phyloP scores from a whole-genome alignment of 352 stramenopile genomes.

The Achlya hypogyna region DNA sequence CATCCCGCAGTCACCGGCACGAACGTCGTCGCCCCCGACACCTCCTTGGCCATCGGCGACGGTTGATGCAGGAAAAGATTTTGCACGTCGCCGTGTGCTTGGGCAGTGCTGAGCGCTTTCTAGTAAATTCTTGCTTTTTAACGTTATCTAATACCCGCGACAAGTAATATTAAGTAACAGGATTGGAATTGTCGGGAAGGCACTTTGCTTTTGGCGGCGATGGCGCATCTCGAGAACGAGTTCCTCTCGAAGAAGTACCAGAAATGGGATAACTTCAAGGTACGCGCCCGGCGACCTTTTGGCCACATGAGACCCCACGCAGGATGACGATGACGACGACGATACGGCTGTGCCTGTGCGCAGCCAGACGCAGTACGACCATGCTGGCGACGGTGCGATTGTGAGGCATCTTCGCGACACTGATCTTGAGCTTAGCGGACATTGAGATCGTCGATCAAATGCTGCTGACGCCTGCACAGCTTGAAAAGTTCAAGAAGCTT shows the following conservation, averaged over 20 bases:
- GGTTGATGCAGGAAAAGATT: neutral
- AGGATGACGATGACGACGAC: constrained; percentile 14
- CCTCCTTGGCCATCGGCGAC: neutral
- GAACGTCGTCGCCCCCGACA: neutral
- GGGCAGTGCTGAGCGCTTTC: too few relatives aligned
- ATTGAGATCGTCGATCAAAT: constrained; percentile 72
- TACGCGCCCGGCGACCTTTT: constrained; percentile 18
- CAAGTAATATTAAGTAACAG: neutral
- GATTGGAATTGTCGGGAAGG: neutral
- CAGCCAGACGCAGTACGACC: constrained; percentile 65
- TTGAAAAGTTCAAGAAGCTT: constrained; percentile 61
- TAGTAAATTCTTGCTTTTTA: too few relatives aligned
- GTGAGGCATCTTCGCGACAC: neutral
- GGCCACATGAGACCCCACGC: too few relatives aligned
- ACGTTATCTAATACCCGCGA: too few relatives aligned
- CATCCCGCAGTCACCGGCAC: neutral
- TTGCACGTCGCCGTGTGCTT: neutral
- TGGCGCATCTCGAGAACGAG: constrained; percentile 32
- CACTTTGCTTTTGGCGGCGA: neutral
- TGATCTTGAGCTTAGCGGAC: constrained; percentile 34
- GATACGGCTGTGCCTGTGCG: neutral
- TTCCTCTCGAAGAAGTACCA: constrained; percentile 84
- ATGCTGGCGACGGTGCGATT: constrained; percentile 60
- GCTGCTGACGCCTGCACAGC: constrained; percentile 42
- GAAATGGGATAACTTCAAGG: constrained; percentile 83